Evolutionary conservation across 2,329 filamentous ascomycete genomes (phyloP).

Genomic region (Monosporascus sp.): DNA sequence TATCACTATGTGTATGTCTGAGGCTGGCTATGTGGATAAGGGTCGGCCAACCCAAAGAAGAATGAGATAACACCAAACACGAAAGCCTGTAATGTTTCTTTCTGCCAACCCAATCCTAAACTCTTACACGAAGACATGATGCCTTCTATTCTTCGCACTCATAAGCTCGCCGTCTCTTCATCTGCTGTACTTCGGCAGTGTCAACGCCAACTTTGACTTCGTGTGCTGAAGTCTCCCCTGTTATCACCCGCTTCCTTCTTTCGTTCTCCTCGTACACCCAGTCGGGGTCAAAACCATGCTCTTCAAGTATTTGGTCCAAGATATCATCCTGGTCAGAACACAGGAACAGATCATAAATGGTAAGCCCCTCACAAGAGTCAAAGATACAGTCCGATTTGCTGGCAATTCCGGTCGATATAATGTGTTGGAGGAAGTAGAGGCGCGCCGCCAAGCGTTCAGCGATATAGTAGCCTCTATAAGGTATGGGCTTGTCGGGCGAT

Average conservation of each 20-base stretch:
- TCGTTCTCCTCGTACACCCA: slow-evolving; percentile 13
- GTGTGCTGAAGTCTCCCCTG: slow-evolving; percentile 14
- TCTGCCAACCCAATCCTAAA: too few relatives aligned
- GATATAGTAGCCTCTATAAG: slow-evolving; percentile 1
- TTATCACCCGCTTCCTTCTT: slow-evolving; percentile 5
- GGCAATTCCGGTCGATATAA: slow-evolving; percentile 8
- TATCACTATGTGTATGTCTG: too few relatives aligned
- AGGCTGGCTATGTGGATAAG: too few relatives aligned
- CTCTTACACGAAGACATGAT: background rate
- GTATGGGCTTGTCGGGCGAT: background rate
- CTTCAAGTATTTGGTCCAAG: slow-evolving; percentile 11
- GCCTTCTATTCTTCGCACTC: background rate
- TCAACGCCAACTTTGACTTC: slow-evolving; percentile 7
- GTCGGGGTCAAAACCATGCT: slow-evolving; percentile 9
- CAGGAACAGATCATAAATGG: background rate
- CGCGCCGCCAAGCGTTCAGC: background rate
- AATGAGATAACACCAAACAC: too few relatives aligned
- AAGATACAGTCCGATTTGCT: slow-evolving; percentile 11
- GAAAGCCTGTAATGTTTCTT: too few relatives aligned
- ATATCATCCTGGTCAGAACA: background rate
- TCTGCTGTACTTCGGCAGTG: background rate
- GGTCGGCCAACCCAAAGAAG: too few relatives aligned
- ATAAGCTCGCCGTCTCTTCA: slow-evolving; percentile 8
- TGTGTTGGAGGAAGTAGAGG: slow-evolving; percentile 3
- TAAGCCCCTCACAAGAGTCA: background rate